Conservation (phyloP, 2,329 filamentous ascomycete species). For the Fusarium siculi region DNA sequence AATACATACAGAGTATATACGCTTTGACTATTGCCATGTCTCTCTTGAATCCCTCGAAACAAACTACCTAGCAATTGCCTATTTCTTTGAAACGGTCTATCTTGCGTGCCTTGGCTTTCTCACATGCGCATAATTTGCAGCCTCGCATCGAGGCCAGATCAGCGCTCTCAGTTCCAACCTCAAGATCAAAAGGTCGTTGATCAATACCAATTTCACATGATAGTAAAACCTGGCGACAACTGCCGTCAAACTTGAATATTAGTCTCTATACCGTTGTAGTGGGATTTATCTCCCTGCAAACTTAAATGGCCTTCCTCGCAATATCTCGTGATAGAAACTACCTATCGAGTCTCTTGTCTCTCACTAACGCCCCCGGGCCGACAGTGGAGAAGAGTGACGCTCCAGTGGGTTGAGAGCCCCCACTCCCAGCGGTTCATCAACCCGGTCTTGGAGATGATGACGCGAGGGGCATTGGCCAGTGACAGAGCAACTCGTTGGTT, state of each 20-base stretch:
- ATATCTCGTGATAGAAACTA: background rate
- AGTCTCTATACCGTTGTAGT: background rate
- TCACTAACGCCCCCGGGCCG: background rate
- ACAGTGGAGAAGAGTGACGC: slow-evolving; percentile 21
- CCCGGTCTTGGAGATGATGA: slow-evolving; percentile 18
- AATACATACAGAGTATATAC: background rate
- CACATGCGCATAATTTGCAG: background rate
- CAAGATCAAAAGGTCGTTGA: background rate
- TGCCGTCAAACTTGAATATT: background rate
- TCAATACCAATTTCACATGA: background rate
- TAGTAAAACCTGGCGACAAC: background rate
- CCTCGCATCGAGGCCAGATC: slow-evolving; percentile 9
- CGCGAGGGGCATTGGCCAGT: slow-evolving; percentile 21
- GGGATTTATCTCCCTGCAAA: slow-evolving; percentile 9
- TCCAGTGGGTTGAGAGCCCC: background rate
- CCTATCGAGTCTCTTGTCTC: background rate
- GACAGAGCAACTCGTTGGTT: background rate
- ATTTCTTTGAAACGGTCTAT: slow-evolving; percentile 11
- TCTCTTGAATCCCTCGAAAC: slow-evolving; percentile 3
- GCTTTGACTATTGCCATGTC: background rate
- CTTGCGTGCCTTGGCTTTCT: background rate
- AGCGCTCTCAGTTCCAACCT: background rate
- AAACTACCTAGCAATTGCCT: background rate
- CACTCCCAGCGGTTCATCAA: slow-evolving; percentile 18
- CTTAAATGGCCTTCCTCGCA: background rate